Conservation (phyloP, 1,139 yeast genomes). For the Blastobotrys proliferans region DNA sequence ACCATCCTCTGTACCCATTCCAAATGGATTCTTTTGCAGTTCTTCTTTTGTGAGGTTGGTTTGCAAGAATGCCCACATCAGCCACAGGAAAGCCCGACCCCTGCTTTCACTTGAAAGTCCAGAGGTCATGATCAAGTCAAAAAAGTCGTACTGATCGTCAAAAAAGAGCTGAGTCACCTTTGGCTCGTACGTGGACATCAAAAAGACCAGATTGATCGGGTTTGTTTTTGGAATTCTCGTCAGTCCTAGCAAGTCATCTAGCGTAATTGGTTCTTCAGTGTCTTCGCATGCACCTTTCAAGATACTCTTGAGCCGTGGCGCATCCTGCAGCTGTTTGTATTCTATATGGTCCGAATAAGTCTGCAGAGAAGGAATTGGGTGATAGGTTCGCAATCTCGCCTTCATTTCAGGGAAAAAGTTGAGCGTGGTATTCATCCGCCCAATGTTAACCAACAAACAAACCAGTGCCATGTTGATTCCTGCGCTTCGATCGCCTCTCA, state of each 20-base stretch:
- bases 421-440: conserved; percentile 91
- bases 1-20: conserved; percentile 32
- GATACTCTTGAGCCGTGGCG: conserved; percentile 87
- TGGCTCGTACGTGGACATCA: conserved; percentile 62
- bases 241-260: conserved; percentile 43
- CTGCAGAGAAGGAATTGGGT: conserved; percentile 87
- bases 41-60: conserved; percentile 53
- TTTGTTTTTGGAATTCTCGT: conserved; percentile 48
- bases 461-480: conserved; percentile 71
- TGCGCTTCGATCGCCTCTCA: conserved; percentile 62
- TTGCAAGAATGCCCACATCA: conserved; percentile 74
- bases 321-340: conserved; percentile 83
- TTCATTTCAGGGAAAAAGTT: conserved; percentile 97
- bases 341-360: conserved; percentile 49
- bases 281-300: conserved; percentile 72
- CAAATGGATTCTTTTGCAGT: conserved; percentile 62
- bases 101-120: conserved; percentile 54
- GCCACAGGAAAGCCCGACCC: conserved; percentile 76
- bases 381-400: conserved; percentile 86
- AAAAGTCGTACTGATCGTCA: conserved; percentile 41
- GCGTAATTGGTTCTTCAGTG: conserved; percentile 44
- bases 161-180: conserved; percentile 44
- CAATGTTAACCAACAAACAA: conserved; percentile 83
- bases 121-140: conserved; percentile 61
- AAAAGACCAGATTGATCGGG: conserved; percentile 70